A percentile compares a stretch with the other conserved stretches of the same genome.
Evolutionary conservation across 2,329 filamentous ascomycete genomes (phyloP).

Genomic region (Sclerotinia borealis): DNA sequence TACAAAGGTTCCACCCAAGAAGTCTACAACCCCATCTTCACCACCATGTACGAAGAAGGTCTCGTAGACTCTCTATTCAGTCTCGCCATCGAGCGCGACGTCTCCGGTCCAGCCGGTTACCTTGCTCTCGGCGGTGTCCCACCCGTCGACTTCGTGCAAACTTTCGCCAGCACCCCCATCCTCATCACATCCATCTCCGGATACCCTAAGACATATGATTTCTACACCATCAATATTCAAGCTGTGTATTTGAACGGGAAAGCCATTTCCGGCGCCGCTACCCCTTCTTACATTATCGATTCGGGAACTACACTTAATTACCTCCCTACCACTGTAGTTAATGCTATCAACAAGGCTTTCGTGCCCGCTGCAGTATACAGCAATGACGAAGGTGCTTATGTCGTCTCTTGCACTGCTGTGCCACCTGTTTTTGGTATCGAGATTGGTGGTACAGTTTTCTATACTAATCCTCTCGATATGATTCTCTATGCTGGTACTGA

Average conservation of each 20-base stretch:
- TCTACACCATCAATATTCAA: slow-evolving; percentile 23
- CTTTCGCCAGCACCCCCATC: slow-evolving; percentile 21
- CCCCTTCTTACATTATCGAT: slow-evolving; percentile 34
- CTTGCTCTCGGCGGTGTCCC: slow-evolving; percentile 45
- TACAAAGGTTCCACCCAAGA: slow-evolving; percentile 20
- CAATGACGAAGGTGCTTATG: slow-evolving; percentile 29
- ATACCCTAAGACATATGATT: slow-evolving; percentile 16
- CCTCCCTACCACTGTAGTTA: slow-evolving; percentile 35
- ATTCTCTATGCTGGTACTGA: slow-evolving; percentile 23
- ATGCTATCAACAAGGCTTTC: slow-evolving; percentile 38
- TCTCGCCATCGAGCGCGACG: slow-evolving; percentile 39
- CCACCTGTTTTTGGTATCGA: slow-evolving; percentile 38
- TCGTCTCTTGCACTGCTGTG: slow-evolving; percentile 38
- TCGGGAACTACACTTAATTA: slow-evolving; percentile 39
- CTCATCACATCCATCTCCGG: slow-evolving; percentile 20
- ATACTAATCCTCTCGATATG: slow-evolving; percentile 30
- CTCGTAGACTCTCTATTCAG: slow-evolving; percentile 42
- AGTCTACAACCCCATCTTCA: slow-evolving; percentile 44
- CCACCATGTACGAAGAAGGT: slow-evolving; percentile 40
- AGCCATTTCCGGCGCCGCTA: slow-evolving; percentile 3
- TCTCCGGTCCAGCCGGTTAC: slow-evolving; percentile 35
- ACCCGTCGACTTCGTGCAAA: slow-evolving; percentile 32
- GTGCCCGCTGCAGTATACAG: slow-evolving; percentile 36
- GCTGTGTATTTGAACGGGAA: slow-evolving; percentile 10
- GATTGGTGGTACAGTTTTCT: slow-evolving; percentile 34